phyloP scores from a whole-genome alignment of 2,329 filamentous ascomycete species.

The Colletotrichum filicis region DNA sequence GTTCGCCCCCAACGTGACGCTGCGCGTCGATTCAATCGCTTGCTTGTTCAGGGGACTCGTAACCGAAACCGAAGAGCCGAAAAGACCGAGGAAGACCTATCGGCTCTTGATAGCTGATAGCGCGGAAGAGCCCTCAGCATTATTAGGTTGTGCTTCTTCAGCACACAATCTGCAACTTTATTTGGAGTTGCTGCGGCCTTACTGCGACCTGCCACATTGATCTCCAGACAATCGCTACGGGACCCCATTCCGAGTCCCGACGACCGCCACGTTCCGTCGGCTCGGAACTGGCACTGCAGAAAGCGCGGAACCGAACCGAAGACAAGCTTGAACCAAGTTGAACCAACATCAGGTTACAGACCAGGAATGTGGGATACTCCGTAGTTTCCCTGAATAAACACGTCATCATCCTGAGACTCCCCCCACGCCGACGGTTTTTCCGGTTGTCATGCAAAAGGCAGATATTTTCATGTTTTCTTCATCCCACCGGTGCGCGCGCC shows the following conservation, averaged over 20 bases:
- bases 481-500: background rate
- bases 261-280: background rate
- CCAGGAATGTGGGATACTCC: background rate
- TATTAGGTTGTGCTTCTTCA: background rate
- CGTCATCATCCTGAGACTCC: background rate
- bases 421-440: background rate
- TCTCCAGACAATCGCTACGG: background rate
- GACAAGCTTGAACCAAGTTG: background rate
- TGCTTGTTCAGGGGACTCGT: background rate
- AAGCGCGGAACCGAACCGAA: background rate
- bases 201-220: background rate
- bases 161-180: background rate
- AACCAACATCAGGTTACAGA: background rate
- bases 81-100: background rate
- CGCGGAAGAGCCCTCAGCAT: background rate
- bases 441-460: background rate
- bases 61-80: background rate
- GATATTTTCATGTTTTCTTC: background rate
- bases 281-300: background rate
- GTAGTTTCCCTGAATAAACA: background rate
- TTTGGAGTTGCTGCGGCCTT: background rate
- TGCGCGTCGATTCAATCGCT: background rate
- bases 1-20: background rate
- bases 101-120: background rate
- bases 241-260: background rate